These are phyloP conservation scores for Quercus phellos DNA, from an alignment of 331 rosid species.

Conservation along the genomic window DNA sequence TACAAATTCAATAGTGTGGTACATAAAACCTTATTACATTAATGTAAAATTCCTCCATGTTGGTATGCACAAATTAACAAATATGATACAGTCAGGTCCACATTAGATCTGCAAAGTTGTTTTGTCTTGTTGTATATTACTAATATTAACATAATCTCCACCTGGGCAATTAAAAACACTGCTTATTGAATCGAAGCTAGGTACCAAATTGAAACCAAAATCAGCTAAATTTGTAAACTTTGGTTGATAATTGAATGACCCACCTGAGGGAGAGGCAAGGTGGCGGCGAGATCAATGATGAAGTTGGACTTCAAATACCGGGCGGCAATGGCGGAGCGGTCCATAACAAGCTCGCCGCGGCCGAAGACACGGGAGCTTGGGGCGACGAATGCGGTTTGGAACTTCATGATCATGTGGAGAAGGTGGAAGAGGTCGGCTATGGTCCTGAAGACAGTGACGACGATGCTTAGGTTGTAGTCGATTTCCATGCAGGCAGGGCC, in stretches of 20 bases:
- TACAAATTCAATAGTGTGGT: too few species aligned
- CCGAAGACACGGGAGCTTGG: conserved; percentile 60
- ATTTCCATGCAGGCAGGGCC: conserved; percentile 50
- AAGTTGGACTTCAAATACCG: conserved; percentile 59
- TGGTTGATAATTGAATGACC: background rate
- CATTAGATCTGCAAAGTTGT: too few species aligned
- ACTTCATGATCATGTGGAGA: conserved; percentile 58
- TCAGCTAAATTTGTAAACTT: background rate
- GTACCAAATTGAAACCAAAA: too few species aligned
- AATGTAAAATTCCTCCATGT: too few species aligned
- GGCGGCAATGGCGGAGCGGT: conserved; percentile 49
- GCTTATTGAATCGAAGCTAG: too few species aligned
- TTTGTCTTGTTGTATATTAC: too few species aligned
- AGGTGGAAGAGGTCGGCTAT: conserved; percentile 60
- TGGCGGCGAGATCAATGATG: conserved; percentile 59
- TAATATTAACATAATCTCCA: too few species aligned
- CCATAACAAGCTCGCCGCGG: conserved; percentile 60
- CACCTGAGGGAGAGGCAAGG: conserved; percentile 87
- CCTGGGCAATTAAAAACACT: too few species aligned
- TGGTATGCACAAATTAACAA: too few species aligned
- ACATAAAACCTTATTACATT: too few species aligned
- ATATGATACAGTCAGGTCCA: too few species aligned
- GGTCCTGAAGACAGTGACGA: conserved; percentile 60
- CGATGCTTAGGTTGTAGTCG: conserved; percentile 44
- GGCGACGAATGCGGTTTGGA: conserved; percentile 51